Conservation (phyloP, 768 basidiomycete species). For the Rhizopogon vinicolor region DNA sequence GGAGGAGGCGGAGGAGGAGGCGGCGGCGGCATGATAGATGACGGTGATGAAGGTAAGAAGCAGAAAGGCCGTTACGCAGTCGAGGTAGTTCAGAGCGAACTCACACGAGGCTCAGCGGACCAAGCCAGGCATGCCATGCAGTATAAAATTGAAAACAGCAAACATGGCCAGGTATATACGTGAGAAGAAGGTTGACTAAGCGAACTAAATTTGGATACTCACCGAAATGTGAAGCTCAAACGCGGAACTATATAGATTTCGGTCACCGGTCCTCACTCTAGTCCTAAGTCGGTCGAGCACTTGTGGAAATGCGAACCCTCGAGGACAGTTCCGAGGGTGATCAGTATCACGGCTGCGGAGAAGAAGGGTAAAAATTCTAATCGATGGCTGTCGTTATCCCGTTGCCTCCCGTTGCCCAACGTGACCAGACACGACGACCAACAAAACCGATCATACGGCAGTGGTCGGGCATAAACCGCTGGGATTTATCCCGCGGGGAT, state of each 20-base stretch:
- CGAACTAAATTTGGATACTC: constrained; percentile 9
- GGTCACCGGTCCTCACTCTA: constrained; percentile 6
- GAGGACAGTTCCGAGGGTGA: constrained; percentile 7
- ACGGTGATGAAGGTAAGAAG: constrained; percentile 11
- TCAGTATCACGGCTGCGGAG: not conserved
- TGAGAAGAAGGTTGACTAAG: constrained; percentile 23
- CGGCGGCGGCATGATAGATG: constrained; percentile 44
- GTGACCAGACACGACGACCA: constrained; percentile 8
- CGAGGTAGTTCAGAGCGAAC: constrained; percentile 8
- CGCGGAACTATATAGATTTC: constrained; percentile 16
- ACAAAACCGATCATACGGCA: constrained; percentile 2
- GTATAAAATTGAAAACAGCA: constrained; percentile 10
- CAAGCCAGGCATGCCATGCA: not conserved
- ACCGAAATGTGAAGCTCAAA: constrained; percentile 12
- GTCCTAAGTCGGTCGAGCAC: constrained; percentile 2
- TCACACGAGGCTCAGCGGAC: constrained; percentile 26
- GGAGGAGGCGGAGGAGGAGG: constrained; percentile 44
- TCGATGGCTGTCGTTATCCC: not conserved
- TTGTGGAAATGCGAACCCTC: constrained; percentile 9
- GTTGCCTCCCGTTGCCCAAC: not conserved
- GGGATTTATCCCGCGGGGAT: constrained; percentile 1
- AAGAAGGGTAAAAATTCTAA: not conserved
- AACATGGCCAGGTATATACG: not conserved
- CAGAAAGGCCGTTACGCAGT: constrained; percentile 12
- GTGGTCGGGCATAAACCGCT: not conserved